Conservation (phyloP, 129 eudicot species). For the Apium graveolens region DNA sequence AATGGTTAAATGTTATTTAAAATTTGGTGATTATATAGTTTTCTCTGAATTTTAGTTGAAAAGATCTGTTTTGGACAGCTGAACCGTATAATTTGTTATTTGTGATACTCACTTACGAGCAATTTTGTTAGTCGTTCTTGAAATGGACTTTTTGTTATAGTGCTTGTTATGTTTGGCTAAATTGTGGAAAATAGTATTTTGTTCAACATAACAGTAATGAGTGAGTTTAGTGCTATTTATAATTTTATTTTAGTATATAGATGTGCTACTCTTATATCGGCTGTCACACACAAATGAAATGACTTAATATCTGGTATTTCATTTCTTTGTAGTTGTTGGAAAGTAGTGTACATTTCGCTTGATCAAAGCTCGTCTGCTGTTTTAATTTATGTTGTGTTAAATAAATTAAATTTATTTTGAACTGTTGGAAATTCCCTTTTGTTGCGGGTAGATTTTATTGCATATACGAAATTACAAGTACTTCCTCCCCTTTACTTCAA, state of each 20-base stretch:
- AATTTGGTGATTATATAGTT: no score
- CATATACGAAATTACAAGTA: background rate
- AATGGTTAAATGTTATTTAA: no score
- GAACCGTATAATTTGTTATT: no score
- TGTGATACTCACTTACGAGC: background rate
- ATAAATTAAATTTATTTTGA: no score
- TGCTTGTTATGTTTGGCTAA: background rate
- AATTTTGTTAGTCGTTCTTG: no score
- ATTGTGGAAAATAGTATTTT: background rate
- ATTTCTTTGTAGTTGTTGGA: background rate
- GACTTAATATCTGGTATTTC: background rate
- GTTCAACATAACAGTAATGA: background rate
- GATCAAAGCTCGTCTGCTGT: background rate
- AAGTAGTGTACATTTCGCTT: background rate
- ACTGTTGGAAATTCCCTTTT: background rate
- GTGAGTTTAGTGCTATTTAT: background rate
- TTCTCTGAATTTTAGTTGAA: background rate
- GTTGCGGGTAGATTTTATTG: background rate
- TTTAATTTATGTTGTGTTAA: background rate
- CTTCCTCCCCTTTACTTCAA: background rate
- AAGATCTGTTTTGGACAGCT: background rate
- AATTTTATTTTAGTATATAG: background rate
- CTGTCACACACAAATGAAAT: background rate
- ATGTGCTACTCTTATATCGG: background rate
- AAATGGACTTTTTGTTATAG: background rate